phyloP scores from a whole-genome alignment of 2,329 filamentous ascomycete genomes.

The Fusarium sp. region DNA sequence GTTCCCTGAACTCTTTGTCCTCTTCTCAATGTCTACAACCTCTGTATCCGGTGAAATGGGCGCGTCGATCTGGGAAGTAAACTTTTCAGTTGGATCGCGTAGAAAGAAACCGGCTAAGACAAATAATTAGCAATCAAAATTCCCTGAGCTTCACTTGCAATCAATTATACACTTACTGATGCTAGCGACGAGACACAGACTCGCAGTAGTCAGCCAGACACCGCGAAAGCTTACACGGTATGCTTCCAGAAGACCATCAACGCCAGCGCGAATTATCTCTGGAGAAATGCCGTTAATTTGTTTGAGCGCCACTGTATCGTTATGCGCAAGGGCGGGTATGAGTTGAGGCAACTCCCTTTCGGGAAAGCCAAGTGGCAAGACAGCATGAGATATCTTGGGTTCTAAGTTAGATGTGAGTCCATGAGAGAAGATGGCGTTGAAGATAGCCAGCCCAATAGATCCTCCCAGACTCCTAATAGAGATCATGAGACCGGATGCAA shows the following conservation, averaged over 20 bases:
- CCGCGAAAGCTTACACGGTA: neutral
- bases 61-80: neutral
- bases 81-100: neutral
- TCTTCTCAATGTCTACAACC: neutral
- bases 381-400: neutral
- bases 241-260: neutral
- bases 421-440: neutral
- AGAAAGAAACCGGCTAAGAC: neutral
- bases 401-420: neutral
- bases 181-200: neutral
- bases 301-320: neutral
- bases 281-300: neutral
- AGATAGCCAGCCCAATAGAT: neutral
- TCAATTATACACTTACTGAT: neutral
- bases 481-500: neutral
- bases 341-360: neutral
- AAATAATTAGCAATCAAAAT: neutral
- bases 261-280: neutral
- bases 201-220: neutral
- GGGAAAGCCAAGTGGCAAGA: neutral
- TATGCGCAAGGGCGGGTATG: neutral
- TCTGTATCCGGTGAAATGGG: neutral
- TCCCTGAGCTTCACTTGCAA: rapidly evolving
- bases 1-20: neutral
- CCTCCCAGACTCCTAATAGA: neutral